phyloP scores from a whole-genome alignment of 108 stramenopile species.

The Cyclotella atomus region DNA sequence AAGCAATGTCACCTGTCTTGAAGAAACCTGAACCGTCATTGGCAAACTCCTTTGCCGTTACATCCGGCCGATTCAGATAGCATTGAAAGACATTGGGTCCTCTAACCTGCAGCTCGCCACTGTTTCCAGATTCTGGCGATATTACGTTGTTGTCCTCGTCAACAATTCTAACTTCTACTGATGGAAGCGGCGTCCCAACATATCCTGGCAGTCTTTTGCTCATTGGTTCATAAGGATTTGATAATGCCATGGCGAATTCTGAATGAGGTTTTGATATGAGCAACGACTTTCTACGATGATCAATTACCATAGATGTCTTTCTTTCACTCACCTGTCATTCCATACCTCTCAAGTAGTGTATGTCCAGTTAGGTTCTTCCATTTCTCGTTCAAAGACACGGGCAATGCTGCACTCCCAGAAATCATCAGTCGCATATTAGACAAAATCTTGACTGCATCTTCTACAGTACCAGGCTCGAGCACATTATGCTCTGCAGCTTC shows the following conservation, averaged over 20 bases:
- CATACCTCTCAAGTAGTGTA: constrained; percentile 58
- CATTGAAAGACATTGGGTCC: constrained; percentile 52
- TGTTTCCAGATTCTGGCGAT: constrained; percentile 5
- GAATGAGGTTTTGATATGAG: too few relatives aligned
- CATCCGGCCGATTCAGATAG: constrained; percentile 54
- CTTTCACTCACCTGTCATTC: too few relatives aligned
- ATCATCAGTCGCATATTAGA: constrained; percentile 50
- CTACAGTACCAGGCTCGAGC: constrained; percentile 14
- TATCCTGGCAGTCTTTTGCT: constrained; percentile 40
- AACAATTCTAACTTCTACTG: constrained; percentile 49
- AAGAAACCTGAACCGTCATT: constrained; percentile 48
- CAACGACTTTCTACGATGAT: too few relatives aligned
- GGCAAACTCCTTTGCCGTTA: constrained; percentile 46
- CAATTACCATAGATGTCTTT: too few relatives aligned
- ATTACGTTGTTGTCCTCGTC: constrained; percentile 31
- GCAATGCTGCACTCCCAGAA: constrained; percentile 56
- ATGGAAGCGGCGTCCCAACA: constrained; percentile 58
- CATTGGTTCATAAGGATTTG: constrained; percentile 49
- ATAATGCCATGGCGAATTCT: constrained; percentile 65
- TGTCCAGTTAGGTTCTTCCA: constrained; percentile 57
- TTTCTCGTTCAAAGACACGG: constrained; percentile 33
- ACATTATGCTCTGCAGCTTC: constrained; percentile 24
- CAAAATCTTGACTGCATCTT: constrained; percentile 39
- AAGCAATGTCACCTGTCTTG: constrained; percentile 55
- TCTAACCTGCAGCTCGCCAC: constrained; percentile 50